Conservation (phyloP, 2,329 filamentous ascomycete species). For the Gnomoniopsis sp. region DNA sequence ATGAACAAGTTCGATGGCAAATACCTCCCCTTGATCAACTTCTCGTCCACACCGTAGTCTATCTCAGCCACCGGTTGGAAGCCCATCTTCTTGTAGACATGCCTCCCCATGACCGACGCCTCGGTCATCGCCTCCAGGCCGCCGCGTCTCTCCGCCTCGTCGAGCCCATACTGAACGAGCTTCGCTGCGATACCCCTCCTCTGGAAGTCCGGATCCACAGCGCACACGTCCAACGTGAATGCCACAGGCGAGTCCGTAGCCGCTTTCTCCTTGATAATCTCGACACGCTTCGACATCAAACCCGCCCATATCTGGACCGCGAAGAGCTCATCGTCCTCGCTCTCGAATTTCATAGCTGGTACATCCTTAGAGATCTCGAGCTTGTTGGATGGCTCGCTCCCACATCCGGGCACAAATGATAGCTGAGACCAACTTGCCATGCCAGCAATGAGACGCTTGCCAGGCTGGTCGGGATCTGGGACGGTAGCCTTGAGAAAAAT, state of each 20-base stretch:
- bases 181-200: conserved; percentile 41
- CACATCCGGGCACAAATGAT: conserved; percentile 45
- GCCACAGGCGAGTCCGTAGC: conserved; percentile 37
- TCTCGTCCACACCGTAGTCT: conserved; percentile 39
- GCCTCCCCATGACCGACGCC: conserved; percentile 45
- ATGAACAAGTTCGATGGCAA: conserved; percentile 46
- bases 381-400: conserved; percentile 36
- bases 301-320: conserved; percentile 40
- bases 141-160: conserved; percentile 37
- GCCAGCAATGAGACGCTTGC: conserved; percentile 39
- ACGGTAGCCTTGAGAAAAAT: conserved; percentile 53
- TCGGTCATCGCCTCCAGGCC: conserved; percentile 42
- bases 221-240: conserved; percentile 49
- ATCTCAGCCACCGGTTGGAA: conserved; percentile 41
- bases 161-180: conserved; percentile 46
- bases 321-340: conserved; percentile 44
- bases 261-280: conserved; percentile 38
- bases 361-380: conserved; percentile 29
- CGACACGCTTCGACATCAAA: conserved; percentile 40
- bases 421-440: conserved; percentile 53
- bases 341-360: conserved; percentile 36
- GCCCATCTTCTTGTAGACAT: conserved; percentile 42
- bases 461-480: conserved; percentile 27
- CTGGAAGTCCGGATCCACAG: conserved; percentile 52
- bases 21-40: conserved; percentile 32